Evolutionary conservation across 768 basidiomycete species (phyloP), one percentile per base, ranked within the genome.

Genomic region (Gyrodon lividus): DNA sequence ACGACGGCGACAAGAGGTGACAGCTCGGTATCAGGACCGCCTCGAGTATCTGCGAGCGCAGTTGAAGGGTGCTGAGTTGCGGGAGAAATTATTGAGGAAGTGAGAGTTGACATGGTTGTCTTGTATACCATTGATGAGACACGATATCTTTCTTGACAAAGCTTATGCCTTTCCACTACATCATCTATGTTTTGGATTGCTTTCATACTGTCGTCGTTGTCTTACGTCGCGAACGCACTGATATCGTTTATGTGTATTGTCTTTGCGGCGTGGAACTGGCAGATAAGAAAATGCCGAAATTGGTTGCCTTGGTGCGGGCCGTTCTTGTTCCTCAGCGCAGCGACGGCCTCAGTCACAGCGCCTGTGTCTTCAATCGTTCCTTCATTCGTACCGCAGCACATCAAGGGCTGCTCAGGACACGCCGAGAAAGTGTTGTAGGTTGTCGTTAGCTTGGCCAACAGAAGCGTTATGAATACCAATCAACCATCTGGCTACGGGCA

Each of bases 41-140:
- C 66, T 92, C 62, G 89, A 90, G 56, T 92, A 88, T 64, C 71
- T 92, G 59, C 80, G 86, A 31, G 90, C 90, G 33, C 86, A 87
- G 70, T 64, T 92, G 63, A 91, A 90, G 70, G 86, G 87, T 17
- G 90, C 89, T 2, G 86, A 91, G 70, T 65, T 92, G 61, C 87
- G 87, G 56, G 91, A 92, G 73, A 89, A 89, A 66, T 69, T 92
- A 59, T 58, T 87, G 74, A 82, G 79, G 64, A 84, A 78, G 65
- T 83, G 58, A 74, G 40, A 22, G 45, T n/a, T 43, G 24, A 38
- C 30, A 28, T 35, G n/a, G 26, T 41, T 50, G 41, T 48, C 39
- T 39, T 42, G 28, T 42, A 46, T 16, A 38, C 30, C 46, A 22
- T 46, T 51, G 26, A 28, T 28, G 28, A 44, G 33, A 28, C 34